Conservation (phyloP, 78 protist genomes). For the Dictyostelium citrinum region DNA sequence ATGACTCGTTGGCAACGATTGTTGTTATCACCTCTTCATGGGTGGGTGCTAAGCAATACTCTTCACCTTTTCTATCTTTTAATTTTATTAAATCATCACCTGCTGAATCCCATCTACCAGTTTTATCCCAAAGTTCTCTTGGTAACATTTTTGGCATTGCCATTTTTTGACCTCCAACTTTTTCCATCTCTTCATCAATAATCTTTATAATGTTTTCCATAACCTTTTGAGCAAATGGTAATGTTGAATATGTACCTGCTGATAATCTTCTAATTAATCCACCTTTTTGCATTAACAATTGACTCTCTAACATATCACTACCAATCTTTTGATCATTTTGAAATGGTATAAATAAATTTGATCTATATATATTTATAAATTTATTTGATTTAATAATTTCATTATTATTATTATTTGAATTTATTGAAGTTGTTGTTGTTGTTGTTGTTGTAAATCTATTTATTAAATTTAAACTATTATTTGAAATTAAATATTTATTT, state of each 20-base stretch:
- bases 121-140: conserved; percentile 61
- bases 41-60: conserved; percentile 88
- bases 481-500: not conserved
- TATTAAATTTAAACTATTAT: not conserved
- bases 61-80: conserved; percentile 69
- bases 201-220: conserved; percentile 57
- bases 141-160: conserved; percentile 67
- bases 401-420: not conserved
- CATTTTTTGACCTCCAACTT: conserved; percentile 77
- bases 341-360: conserved; percentile 47
- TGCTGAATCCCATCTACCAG: conserved; percentile 73
- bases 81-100: conserved; percentile 36
- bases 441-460: not conserved
- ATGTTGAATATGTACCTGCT: conserved; percentile 45
- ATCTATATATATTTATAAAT: conserved; percentile 14
- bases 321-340: conserved; percentile 26
- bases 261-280: conserved; percentile 63
- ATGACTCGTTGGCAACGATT: conserved; percentile 54
- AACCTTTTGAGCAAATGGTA: conserved; percentile 63
- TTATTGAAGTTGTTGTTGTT: not conserved
- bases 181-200: conserved; percentile 73
- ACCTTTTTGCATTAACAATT: conserved; percentile 55
- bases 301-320: conserved; percentile 46
- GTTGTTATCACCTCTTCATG: conserved; percentile 87
- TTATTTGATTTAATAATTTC: not conserved